Percentiles rank a stretch among this genome's conserved stretches.
phyloP scores from a whole-genome alignment of 2,329 filamentous ascomycete species.

The Atkinsonella hypoxylon region DNA sequence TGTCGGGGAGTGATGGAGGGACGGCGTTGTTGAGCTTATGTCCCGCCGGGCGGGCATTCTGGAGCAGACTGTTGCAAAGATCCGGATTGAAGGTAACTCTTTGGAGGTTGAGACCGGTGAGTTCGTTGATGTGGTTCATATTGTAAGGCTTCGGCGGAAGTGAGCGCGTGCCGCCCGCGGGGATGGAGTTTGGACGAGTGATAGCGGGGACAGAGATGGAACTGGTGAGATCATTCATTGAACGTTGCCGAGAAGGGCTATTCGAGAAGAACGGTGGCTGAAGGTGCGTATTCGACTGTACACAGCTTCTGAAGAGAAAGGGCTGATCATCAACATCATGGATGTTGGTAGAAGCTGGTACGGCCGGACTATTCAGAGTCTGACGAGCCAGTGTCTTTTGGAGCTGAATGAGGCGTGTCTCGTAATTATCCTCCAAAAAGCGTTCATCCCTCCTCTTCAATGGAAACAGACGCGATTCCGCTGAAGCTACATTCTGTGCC shows the following conservation, averaged over 20 bases:
- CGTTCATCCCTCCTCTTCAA: background rate
- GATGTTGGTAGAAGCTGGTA: background rate
- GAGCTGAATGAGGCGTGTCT: background rate
- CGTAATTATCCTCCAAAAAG: background rate
- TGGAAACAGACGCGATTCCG: no score
- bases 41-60: background rate
- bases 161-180: background rate
- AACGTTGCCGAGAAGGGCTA: conserved; percentile 2
- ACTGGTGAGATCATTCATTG: conserved; percentile 2
- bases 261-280: background rate
- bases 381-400: background rate
- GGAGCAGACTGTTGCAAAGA: background rate
- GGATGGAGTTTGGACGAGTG: conserved; percentile 3
- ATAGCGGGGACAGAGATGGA: background rate
- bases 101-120: background rate
- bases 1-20: background rate
- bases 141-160: background rate
- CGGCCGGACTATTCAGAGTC: background rate
- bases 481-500: background rate
- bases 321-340: background rate
- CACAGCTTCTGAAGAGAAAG: background rate
- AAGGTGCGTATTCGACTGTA: background rate
- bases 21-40: background rate
- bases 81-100: background rate
- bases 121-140: background rate